Conservation (phyloP, 495 filamentous ascomycete species). For the Aspergillus baeticus region DNA sequence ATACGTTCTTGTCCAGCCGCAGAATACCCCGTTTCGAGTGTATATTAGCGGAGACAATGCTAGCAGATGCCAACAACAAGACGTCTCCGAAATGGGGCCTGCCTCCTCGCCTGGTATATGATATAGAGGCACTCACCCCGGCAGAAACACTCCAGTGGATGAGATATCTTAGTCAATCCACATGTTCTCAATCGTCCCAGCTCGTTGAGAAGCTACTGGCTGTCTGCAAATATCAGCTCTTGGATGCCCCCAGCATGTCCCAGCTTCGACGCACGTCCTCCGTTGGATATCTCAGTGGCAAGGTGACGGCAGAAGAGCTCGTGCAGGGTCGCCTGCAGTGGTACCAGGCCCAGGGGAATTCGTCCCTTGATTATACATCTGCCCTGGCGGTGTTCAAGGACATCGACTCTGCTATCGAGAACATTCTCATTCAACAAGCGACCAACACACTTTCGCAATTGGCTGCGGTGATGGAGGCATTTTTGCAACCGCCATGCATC, state of each 20-base stretch:
- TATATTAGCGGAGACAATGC: slow-evolving; percentile 38
- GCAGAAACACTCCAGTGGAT: slow-evolving; percentile 38
- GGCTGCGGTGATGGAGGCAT: neutral
- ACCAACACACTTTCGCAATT: slow-evolving; percentile 6
- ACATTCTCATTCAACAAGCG: slow-evolving; percentile 1
- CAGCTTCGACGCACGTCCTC: slow-evolving; percentile 13
- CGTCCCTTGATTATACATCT: neutral
- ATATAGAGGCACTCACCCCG: slow-evolving; percentile 42
- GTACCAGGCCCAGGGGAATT: slow-evolving; percentile 12
- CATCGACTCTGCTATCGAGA: neutral
- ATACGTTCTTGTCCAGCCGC: slow-evolving; percentile 43
- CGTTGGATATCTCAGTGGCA: slow-evolving; percentile 10
- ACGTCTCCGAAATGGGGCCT: slow-evolving; percentile 23
- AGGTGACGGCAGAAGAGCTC: slow-evolving; percentile 8
- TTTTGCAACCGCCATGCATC: slow-evolving; percentile 5
- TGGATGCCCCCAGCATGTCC: slow-evolving; percentile 8
- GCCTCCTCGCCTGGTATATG: slow-evolving; percentile 31
- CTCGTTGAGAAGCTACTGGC: slow-evolving; percentile 11
- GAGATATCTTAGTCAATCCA: slow-evolving; percentile 7
- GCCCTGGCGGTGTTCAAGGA: slow-evolving; percentile 9
- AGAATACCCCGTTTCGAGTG: slow-evolving; percentile 38
- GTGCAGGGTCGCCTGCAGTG: slow-evolving; percentile 11
- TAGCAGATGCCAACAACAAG: slow-evolving; percentile 20
- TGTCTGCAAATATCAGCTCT: slow-evolving; percentile 15
- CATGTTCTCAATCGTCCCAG: slow-evolving; percentile 1